Base-by-base conservation (phyloP, 169 alveolate genomes). In the Plasmodium cynomolgi region DNA sequence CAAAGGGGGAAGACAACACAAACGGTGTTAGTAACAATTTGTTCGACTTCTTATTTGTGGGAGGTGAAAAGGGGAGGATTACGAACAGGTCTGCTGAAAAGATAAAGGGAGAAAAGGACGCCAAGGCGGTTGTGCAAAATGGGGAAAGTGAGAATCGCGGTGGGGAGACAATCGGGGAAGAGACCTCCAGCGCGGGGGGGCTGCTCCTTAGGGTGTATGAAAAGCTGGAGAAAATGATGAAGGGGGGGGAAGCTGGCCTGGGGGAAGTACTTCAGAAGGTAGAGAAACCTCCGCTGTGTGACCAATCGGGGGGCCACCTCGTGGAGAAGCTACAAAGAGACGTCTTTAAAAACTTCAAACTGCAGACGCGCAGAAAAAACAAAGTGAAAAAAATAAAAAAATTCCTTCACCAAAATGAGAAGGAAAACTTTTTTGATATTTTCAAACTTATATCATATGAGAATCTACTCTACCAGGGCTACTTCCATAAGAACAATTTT, bases 361-460 rank as follows among this genome's bases (percentile, higher is more conserved):
- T 84, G 58, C 44, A 84, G 17, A 74, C 58, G 17, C 50, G 56
- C 13, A 73, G 77, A 84, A 74, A 84, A 74, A 84, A 84, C 73
- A 41, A 47, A 54, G 37, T 84, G 58, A 73, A 84, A 15, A 84
- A 37, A 47, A 84, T 84, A 73, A 84, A 84, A 75, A 72, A 74
- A 47, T n/a, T 84, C 79, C 29, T 84, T 13, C 13, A 84, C 13
- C 44, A 84, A 47, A 84, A 84, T 84, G 77, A 84, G 68, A 75
- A 74, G 39, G 75, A 47, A 84, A 84, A 84, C 62, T 15, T 84
- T 17, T 75, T 73, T 54, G 84, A 84, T 31, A 84, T 84, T 31
- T 84, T 84, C 34, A 84, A 74, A 58, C 62, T 74, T 73, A 84
- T 84, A 41, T 73, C 81, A 74, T 75, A 84, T 84, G 93, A 84